These are phyloP conservation scores for Macroventuria anomochaeta DNA, from an alignment of 2,329 filamentous ascomycete genomes.

Conservation along the genomic window DNA sequence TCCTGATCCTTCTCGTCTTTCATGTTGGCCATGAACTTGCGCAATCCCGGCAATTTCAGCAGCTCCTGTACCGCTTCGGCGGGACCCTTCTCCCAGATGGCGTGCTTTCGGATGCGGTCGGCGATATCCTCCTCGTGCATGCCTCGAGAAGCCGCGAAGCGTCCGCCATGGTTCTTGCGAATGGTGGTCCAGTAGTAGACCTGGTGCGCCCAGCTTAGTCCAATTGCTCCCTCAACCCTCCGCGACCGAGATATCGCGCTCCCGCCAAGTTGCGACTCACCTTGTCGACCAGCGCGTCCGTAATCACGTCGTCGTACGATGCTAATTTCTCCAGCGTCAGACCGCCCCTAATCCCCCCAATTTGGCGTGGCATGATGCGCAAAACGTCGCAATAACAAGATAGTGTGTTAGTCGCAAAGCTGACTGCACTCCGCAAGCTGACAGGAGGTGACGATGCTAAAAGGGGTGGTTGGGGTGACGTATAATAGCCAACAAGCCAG, in stretches of 20 bases:
- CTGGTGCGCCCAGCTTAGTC: constrained; percentile 56
- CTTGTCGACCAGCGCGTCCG: constrained; percentile 93
- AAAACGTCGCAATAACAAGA: constrained; percentile 1
- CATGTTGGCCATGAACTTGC: constrained; percentile 71
- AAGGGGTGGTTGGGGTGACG: constrained; percentile 44
- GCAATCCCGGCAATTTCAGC: constrained; percentile 74
- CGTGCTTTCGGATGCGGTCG: constrained; percentile 65
- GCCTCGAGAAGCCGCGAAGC: constrained; percentile 83
- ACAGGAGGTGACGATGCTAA: constrained; percentile 6
- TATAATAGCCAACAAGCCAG: constrained; percentile 28
- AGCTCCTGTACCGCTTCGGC: constrained; percentile 74
- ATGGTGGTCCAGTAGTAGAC: constrained; percentile 96
- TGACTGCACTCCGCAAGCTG: background rate
- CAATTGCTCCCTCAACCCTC: constrained; percentile 2
- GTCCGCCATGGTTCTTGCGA: constrained; percentile 85
- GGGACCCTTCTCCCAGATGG: constrained; percentile 77
- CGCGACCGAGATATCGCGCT: constrained; percentile 19
- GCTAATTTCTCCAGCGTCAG: constrained; percentile 87
- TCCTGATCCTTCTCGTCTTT: constrained; percentile 80
- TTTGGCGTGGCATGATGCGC: constrained; percentile 52
- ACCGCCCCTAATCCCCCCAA: constrained; percentile 68
- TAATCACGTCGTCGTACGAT: constrained; percentile 93
- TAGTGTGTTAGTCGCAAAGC: background rate
- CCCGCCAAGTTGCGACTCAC: constrained; percentile 60
- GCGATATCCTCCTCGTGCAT: constrained; percentile 70